Evolutionary conservation across 1,139 yeast genomes (phyloP).

Genomic region (Suhomyces coccinellae): DNA sequence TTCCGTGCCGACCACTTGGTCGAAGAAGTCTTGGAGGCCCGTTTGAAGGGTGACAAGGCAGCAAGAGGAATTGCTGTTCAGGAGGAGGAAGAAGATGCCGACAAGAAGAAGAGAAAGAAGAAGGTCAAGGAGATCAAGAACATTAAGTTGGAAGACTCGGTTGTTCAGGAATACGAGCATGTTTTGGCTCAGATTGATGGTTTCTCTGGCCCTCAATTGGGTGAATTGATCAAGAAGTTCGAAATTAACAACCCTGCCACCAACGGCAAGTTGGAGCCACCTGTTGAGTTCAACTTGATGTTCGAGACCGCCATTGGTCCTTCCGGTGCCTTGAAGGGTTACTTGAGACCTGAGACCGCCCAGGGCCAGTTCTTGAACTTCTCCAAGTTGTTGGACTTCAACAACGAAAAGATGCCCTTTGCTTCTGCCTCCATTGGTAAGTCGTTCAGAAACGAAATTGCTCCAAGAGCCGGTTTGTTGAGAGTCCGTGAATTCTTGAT

Average conservation of each 20-base stretch:
- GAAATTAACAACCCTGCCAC: slow-evolving; percentile 90
- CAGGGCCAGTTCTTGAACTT: slow-evolving; percentile 99
- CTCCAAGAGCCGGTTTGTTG: slow-evolving; percentile 95
- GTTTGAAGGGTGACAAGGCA: slow-evolving; percentile 93
- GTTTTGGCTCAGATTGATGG: slow-evolving; percentile 95
- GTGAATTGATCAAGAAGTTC: slow-evolving; percentile 78
- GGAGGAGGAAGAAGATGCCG: slow-evolving; percentile 62
- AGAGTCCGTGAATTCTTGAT: slow-evolving; percentile 98
- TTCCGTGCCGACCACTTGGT: slow-evolving; percentile 98
- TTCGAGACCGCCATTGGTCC: slow-evolving; percentile 99
- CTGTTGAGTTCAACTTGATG: slow-evolving; percentile 96
- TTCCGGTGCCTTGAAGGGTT: slow-evolving; percentile 94
- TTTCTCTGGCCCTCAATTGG: slow-evolving; percentile 87
- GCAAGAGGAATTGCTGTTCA: slow-evolving; percentile 75
- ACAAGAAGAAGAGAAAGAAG: slow-evolving; percentile 86
- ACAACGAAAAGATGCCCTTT: slow-evolving; percentile 96
- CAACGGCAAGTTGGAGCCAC: slow-evolving; percentile 81
- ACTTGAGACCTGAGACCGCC: slow-evolving; percentile 97
- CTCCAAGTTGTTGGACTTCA: slow-evolving; percentile 87
- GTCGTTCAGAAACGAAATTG: slow-evolving; percentile 97
- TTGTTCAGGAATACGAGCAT: slow-evolving; percentile 76
- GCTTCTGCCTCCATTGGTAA: slow-evolving; percentile 99
- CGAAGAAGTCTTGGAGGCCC: slow-evolving; percentile 93
- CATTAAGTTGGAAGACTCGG: slow-evolving; percentile 78
- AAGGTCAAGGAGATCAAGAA: slow-evolving; percentile 95